Percentiles rank a stretch among this genome's conserved stretches.
phyloP scores from a whole-genome alignment of 768 basidiomycete genomes.

The Tylopilus sp. region DNA sequence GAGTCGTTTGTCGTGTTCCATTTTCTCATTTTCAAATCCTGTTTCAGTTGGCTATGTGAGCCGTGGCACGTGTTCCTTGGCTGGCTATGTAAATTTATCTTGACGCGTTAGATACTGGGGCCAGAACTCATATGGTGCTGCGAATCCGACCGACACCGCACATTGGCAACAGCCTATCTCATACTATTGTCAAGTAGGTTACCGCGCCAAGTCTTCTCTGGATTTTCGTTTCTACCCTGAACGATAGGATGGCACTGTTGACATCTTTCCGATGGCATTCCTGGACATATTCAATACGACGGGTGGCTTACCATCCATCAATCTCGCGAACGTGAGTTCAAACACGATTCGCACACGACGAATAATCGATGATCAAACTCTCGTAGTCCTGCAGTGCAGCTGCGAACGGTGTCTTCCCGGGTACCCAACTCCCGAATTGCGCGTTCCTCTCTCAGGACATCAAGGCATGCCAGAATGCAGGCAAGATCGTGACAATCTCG shows the following conservation, averaged over 20 bases:
- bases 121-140: slow-evolving; percentile 38
- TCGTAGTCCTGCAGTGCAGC: slow-evolving; percentile 58
- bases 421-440: slow-evolving; percentile 62
- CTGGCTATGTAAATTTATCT: neutral
- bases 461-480: slow-evolving; percentile 58
- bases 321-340: slow-evolving; percentile 53
- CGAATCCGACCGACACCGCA: slow-evolving; percentile 26
- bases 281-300: slow-evolving; percentile 55
- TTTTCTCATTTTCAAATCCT: neutral
- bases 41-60: slow-evolving; percentile 22
- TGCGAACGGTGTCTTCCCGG: slow-evolving; percentile 56
- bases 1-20: neutral
- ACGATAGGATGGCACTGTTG: slow-evolving; percentile 49
- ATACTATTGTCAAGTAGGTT: slow-evolving; percentile 31
- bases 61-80: neutral
- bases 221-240: neutral
- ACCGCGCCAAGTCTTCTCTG: neutral
- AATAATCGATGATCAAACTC: neutral
- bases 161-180: slow-evolving; percentile 33
- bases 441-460: slow-evolving; percentile 59
- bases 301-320: slow-evolving; percentile 56
- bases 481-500: slow-evolving; percentile 58
- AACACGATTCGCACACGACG: neutral
- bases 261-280: slow-evolving; percentile 62
- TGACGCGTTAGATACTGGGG: slow-evolving; percentile 33